Evolutionary conservation across 768 basidiomycete genomes (phyloP).

Genomic region (Suillus weaverae): DNA sequence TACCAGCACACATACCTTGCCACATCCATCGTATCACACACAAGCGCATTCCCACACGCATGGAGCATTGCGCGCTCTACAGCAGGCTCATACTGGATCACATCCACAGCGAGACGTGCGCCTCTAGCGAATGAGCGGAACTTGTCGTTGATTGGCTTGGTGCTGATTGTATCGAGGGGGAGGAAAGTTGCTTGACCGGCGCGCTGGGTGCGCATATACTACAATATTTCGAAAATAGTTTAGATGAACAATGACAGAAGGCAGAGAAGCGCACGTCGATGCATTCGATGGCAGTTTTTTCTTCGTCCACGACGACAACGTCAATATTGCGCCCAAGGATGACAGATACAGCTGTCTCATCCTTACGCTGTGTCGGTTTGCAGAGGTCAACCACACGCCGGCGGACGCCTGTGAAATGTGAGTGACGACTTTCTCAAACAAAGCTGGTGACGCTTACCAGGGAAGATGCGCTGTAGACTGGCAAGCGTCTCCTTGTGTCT

Average conservation of each 20-base stretch:
- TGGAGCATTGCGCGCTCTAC: conserved; percentile 96
- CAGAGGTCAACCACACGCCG: conserved; percentile 93
- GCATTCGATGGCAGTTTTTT: conserved; percentile 96
- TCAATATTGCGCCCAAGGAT: conserved; percentile 94
- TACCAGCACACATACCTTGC: conserved; percentile 91
- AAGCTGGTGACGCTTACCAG: conserved; percentile 46
- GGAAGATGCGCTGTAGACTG: conserved; percentile 86
- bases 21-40: conserved; percentile 95
- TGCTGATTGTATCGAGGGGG: conserved; percentile 96
- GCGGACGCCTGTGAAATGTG: conserved; percentile 64
- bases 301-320: conserved; percentile 93
- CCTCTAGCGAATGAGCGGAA: conserved; percentile 90
- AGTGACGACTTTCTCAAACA: conserved; percentile 1
- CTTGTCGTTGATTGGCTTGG: conserved; percentile 92
- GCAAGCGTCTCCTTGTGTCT: conserved; percentile 84
- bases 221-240: conserved; percentile 6
- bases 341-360: conserved; percentile 88
- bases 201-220: conserved; percentile 95
- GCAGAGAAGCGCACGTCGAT: conserved; percentile 58
- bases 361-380: conserved; percentile 90
- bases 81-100: conserved; percentile 77
- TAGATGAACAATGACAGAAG: background rate
- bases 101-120: conserved; percentile 81
- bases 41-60: conserved; percentile 91
- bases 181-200: conserved; percentile 97